A percentile compares a stretch with the other conserved stretches of the same genome.
phyloP scores from a whole-genome alignment of 805 yeast genomes.

The Lipomyces yamadae region DNA sequence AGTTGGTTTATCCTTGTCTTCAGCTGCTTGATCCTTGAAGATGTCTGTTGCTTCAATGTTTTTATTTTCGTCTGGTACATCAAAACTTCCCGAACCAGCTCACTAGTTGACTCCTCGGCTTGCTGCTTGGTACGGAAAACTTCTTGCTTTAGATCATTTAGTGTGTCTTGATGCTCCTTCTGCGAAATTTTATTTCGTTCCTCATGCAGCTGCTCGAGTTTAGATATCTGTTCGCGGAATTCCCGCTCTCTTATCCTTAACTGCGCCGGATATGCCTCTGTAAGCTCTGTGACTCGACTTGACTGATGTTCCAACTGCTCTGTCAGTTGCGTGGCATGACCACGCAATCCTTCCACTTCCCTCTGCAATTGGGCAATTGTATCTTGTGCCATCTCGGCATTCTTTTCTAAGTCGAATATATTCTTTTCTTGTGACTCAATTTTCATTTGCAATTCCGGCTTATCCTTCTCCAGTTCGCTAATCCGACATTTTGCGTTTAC shows the following conservation, averaged over 20 bases:
- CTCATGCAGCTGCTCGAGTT: neutral
- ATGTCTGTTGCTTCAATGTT: neutral
- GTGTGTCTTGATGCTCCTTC: neutral
- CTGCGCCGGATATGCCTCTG: neutral
- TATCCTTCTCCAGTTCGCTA: neutral
- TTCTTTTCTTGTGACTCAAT: neutral
- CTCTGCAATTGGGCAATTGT: neutral
- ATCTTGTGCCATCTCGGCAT: neutral
- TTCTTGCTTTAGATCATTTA: neutral
- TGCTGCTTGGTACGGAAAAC: neutral
- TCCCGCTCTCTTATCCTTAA: neutral
- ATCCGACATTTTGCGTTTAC: neutral
- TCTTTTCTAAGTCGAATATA: neutral
- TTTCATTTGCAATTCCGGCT: neutral
- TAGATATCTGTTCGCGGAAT: neutral
- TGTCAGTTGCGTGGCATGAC: neutral
- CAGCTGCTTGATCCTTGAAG: slow-evolving; percentile 6
- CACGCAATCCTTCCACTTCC: neutral
- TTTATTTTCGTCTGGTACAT: neutral
- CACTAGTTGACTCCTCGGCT: neutral
- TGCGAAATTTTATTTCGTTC: neutral
- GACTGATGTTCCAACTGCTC: neutral
- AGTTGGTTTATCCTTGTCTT: neutral
- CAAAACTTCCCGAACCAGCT: neutral
- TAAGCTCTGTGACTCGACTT: neutral